Evolutionary conservation across 2,329 filamentous ascomycete genomes (phyloP), one percentile per base, ranked within the genome.

Genomic region (Leptographium flavum): DNA sequence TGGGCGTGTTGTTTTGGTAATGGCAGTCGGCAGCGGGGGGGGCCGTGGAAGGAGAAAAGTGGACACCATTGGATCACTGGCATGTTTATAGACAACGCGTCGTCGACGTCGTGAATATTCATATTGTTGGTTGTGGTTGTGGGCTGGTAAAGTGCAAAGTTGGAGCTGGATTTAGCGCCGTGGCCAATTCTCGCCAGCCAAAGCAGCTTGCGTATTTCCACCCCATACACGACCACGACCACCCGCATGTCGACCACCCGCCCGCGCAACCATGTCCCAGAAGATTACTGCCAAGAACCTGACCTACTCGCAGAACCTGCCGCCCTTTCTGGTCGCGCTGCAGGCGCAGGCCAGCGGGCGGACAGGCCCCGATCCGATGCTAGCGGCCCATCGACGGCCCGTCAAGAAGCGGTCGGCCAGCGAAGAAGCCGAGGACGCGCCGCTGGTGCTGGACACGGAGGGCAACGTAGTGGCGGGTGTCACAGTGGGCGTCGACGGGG

Each of bases 371-470:
- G 70, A 76, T 46, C 69, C 71, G 5, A 63, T 74, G 36, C 63
- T 75, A 32, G 66, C 71, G 1, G 65, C 63, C 6, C 66, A 65
- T 17, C 63, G 71, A 2, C 64, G 73, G n/a, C 64, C 68, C 41
- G 61, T 56, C 47, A 73, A 68, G 63, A 73, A 66, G 62, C 70
- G 69, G 31, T 75, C 73, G 15, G 74, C 66, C 48, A 78, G 81
- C 53, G 79, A 80, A 35, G 78, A 87, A 49, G 82, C 81, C 13
- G 84, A 90, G 53, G 84, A 90, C 58, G 80, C 71, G 42, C 85
- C 85, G 0, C 70, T 86, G 0, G 77, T 86, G 43, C 76, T 92
- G 4, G 75, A 90, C 52, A 83, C 87, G 57, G 69, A 73, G 5
- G 82, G 77, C 42, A 81, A 85, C 45, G 71, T 80, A 27, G 71